phyloP scores from a whole-genome alignment of 805 yeast species.

The Zygosaccharomyces siamensis region DNA sequence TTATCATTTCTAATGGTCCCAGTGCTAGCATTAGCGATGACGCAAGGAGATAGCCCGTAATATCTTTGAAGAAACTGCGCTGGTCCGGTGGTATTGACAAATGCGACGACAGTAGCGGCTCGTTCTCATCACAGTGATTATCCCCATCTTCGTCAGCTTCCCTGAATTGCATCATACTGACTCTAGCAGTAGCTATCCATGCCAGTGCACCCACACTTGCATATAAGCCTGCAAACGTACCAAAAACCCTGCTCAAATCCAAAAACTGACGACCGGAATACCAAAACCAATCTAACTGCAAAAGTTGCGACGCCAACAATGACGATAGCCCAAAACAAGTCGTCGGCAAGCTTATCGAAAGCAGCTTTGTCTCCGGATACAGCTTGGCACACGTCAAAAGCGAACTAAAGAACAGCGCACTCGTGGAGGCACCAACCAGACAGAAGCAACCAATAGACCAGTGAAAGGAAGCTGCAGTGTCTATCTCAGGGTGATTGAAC shows the following conservation, averaged over 20 bases:
- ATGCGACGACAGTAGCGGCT: conserved; percentile 28
- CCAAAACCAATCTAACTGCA: conserved; percentile 42
- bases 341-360: conserved; percentile 85
- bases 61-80: conserved; percentile 44
- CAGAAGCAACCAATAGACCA: conserved; percentile 48
- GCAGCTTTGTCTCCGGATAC: conserved; percentile 68
- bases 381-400: conserved; percentile 78
- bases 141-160: conserved; percentile 5
- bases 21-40: conserved; percentile 58
- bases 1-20: conserved; percentile 83
- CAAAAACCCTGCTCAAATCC: conserved; percentile 50
- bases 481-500: conserved; percentile 26
- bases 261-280: conserved; percentile 31
- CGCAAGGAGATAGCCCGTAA: conserved; percentile 59
- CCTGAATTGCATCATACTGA: conserved; percentile 47
- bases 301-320: conserved; percentile 62
- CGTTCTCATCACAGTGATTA: conserved; percentile 19
- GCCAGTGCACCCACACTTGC: conserved; percentile 52
- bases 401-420: conserved; percentile 65
- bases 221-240: conserved; percentile 49
- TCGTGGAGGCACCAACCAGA: conserved; percentile 65
- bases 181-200: conserved; percentile 61
- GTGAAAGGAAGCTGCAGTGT: conserved; percentile 27
- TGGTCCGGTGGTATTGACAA: conserved; percentile 22
- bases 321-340: conserved; percentile 83